Percentiles rank a stretch among this genome's conserved stretches.
Evolutionary conservation across 164 flowering plant species (phyloP).

Genomic region (Stephania japonica): DNA sequence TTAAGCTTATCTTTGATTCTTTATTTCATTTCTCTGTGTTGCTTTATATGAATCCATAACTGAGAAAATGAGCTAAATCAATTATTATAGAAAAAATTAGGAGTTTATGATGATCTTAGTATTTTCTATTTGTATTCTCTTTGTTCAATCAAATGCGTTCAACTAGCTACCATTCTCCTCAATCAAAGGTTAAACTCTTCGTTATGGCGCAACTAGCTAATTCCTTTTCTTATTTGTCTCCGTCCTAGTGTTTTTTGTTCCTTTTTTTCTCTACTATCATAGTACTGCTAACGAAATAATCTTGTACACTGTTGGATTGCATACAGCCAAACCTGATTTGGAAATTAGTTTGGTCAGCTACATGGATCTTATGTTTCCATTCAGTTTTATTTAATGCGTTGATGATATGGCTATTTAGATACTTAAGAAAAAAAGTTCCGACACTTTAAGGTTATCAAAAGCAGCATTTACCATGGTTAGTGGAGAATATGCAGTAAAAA

Average conservation of each 20-base stretch:
- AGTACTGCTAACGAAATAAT: background rate
- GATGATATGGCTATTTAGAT: no score
- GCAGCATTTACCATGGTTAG: background rate
- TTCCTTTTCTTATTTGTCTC: no score
- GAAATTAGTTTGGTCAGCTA: no score
- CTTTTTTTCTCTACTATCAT: no score
- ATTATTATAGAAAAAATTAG: background rate
- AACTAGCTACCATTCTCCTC: background rate
- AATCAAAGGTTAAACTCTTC: no score
- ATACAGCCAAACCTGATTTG: background rate
- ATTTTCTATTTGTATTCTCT: background rate
- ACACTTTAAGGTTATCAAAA: background rate
- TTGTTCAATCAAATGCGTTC: background rate
- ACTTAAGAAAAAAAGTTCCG: background rate
- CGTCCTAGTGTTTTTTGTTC: no score
- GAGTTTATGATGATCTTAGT: background rate
- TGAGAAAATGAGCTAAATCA: background rate
- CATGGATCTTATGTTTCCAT: no score
- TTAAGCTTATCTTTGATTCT: background rate
- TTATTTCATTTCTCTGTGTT: background rate
- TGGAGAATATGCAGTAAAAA: background rate
- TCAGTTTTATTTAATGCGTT: no score
- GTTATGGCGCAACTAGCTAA: no score
- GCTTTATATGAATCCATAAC: background rate
- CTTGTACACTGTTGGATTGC: background rate